Conservation (phyloP, 2,329 filamentous ascomycete genomes). For the Ceratocystis huliohia region DNA sequence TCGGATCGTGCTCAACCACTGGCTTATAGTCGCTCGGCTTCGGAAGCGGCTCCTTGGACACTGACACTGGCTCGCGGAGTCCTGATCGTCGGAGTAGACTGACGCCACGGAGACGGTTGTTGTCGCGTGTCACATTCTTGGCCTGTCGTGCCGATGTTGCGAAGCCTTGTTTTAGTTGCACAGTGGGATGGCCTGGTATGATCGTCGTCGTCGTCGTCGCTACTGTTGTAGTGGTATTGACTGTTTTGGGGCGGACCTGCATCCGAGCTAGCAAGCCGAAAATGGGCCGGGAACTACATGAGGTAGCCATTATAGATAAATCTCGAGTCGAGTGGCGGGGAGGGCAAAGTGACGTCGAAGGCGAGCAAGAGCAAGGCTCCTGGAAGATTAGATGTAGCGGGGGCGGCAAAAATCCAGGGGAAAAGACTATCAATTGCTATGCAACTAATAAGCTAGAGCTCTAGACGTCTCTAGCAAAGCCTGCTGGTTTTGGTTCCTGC, state of each 20-base stretch:
- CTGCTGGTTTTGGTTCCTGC: not conserved
- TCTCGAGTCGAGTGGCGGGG: no score
- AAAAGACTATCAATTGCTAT: not conserved
- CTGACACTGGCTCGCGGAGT: constrained; percentile 58
- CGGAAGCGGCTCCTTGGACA: constrained; percentile 60
- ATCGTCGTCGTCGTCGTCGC: not conserved
- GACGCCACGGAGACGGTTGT: constrained; percentile 67
- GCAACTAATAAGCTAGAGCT: not conserved
- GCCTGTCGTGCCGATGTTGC: constrained; percentile 43
- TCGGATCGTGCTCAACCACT: constrained; percentile 46
- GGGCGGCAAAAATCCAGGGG: not conserved
- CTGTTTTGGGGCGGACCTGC: not conserved
- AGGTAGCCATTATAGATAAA: constrained; percentile 8
- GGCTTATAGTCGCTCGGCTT: constrained; percentile 54
- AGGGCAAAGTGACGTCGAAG: not conserved
- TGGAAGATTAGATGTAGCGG: not conserved
- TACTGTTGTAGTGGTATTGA: not conserved
- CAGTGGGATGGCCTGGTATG: not conserved
- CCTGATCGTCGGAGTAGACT: constrained; percentile 71
- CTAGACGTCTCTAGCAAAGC: not conserved
- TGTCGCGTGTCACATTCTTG: constrained; percentile 50
- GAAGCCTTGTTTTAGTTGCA: constrained; percentile 28
- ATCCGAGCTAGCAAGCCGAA: not conserved
- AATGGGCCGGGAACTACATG: constrained; percentile 10
- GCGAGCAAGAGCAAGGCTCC: not conserved